Evolutionary conservation across 2,329 filamentous ascomycete species (phyloP).

Genomic region (Aspergillus brunneoviolaceus): DNA sequence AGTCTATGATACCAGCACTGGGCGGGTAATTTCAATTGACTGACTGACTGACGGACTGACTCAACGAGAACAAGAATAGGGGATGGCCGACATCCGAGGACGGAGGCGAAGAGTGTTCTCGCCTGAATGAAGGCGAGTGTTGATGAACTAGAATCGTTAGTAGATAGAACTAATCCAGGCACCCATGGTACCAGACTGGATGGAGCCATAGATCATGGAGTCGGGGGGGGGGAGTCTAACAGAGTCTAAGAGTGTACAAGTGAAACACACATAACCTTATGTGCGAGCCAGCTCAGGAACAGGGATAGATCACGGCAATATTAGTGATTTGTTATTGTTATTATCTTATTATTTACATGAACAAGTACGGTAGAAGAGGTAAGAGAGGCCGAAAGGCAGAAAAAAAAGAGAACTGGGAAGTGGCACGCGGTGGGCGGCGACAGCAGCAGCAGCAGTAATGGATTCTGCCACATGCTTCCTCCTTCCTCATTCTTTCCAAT

Average conservation of each 20-base stretch:
- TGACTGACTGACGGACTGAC: not conserved
- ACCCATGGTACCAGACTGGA: constrained; percentile 1
- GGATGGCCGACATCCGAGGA: constrained; percentile 1
- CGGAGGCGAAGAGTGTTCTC: not conserved
- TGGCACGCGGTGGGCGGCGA: not conserved
- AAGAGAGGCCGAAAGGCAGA: no score
- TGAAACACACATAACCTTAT: constrained; percentile 10
- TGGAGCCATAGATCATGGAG: not conserved
- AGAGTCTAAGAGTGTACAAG: not conserved
- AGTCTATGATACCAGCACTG: not conserved
- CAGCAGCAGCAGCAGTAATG: no score
- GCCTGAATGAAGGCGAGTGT: not conserved
- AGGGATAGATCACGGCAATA: not conserved
- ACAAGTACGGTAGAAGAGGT: no score
- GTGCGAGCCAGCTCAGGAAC: not conserved
- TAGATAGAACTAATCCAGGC: constrained; percentile 1
- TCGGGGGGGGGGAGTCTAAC: constrained; percentile 1
- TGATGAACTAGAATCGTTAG: not conserved
- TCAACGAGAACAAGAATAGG: not conserved
- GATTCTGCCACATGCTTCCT: no score
- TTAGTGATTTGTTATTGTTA: not conserved
- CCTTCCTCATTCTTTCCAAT: no score
- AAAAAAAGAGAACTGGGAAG: not conserved
- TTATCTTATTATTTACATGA: no score
- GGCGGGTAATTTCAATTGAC: not conserved